Base-by-base conservation (phyloP, 192 early-diverging fungal species). In the Rhizophagus prolifer region DNA sequence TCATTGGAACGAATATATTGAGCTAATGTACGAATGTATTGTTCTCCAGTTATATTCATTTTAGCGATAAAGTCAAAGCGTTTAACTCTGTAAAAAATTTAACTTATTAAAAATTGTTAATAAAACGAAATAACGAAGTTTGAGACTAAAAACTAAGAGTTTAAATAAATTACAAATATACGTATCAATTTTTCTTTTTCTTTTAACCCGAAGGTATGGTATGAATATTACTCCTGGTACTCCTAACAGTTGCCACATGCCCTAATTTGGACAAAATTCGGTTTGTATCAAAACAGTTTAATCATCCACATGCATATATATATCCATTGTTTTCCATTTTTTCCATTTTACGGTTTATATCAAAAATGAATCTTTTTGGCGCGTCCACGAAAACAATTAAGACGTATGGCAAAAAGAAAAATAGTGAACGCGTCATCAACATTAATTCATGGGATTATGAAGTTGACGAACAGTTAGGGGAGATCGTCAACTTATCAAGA, bases 1-100 rank as follows among this genome's bases (percentile, higher is more conserved):
- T 87, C 83, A 74, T 89, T 89, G 8, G 83, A 70, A 61, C 85
- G 86, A 26, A 89, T 69, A 62, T 87, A 87, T 44, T 89, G 88
- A 30, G 85, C 79, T 14, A 89, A 72, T 14, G 85, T 89, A 74
- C 88, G 85, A 69, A 89, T 78, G 77, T 84, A 89, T 75, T 85
- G 82, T 67, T 89, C 88, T 74, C 85, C 83, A 58, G 80, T 62
- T 63, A 86, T 75, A 31, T 70, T 44, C 23, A 79, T 36, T 30
- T 34, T 28, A 14, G 23, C 12, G 21, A n/a, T 67, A 64, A 64
- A 25, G 19, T 38, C 13, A 14, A 21, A 7, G 0, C 10, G 9
- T 12, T 44, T 44, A 44, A 44, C 10, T 44, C 12, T 44, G 41
- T 44, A 13, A 41, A 41, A 41, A 6, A 8, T 8, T 38, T 38